Percentiles rank a stretch among this genome's conserved stretches.
Conservation (phyloP, 2,329 filamentous ascomycete genomes). For the Myotisia sp. region DNA sequence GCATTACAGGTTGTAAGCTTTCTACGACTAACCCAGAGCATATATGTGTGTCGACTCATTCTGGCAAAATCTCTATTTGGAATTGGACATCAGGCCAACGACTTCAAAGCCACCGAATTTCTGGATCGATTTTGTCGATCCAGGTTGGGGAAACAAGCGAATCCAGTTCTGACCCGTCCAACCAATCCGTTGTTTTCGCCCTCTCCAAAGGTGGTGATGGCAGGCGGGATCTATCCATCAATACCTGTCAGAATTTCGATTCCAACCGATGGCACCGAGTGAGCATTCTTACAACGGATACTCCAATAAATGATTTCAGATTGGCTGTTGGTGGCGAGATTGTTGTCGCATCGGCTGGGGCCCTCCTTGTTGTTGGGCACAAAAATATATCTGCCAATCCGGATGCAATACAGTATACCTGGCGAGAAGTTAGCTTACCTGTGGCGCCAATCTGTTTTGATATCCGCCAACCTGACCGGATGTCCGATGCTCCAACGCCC, state of each 20-base stretch:
- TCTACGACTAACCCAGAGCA: slow-evolving; percentile 38
- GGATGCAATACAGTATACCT: slow-evolving; percentile 34
- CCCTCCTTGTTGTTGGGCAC: slow-evolving; percentile 47
- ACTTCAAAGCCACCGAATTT: slow-evolving; percentile 31
- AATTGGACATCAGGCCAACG: slow-evolving; percentile 41
- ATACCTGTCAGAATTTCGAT: slow-evolving; percentile 1
- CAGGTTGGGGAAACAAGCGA: slow-evolving; percentile 13
- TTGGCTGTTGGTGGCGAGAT: slow-evolving; percentile 20
- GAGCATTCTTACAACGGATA: slow-evolving; percentile 19
- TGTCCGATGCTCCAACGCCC: neutral
- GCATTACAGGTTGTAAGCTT: slow-evolving; percentile 39
- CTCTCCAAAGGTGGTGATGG: slow-evolving; percentile 24
- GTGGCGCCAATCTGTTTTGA: slow-evolving; percentile 57
- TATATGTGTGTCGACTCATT: slow-evolving; percentile 40
- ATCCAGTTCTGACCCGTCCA: slow-evolving; percentile 13
- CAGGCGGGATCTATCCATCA: slow-evolving; percentile 24
- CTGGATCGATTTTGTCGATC: slow-evolving; percentile 22
- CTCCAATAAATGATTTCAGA: slow-evolving; percentile 19
- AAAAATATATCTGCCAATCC: slow-evolving; percentile 18
- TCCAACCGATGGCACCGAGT: slow-evolving; percentile 15
- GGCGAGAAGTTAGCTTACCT: slow-evolving; percentile 41
- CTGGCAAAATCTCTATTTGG: slow-evolving; percentile 42
- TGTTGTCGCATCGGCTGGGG: slow-evolving; percentile 27
- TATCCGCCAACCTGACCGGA: slow-evolving; percentile 29
- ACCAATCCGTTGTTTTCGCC: slow-evolving; percentile 26